These are phyloP conservation scores for Phymatotrichopsis omnivora DNA, from an alignment of 2,329 filamentous ascomycete species.

Conservation along the genomic window DNA sequence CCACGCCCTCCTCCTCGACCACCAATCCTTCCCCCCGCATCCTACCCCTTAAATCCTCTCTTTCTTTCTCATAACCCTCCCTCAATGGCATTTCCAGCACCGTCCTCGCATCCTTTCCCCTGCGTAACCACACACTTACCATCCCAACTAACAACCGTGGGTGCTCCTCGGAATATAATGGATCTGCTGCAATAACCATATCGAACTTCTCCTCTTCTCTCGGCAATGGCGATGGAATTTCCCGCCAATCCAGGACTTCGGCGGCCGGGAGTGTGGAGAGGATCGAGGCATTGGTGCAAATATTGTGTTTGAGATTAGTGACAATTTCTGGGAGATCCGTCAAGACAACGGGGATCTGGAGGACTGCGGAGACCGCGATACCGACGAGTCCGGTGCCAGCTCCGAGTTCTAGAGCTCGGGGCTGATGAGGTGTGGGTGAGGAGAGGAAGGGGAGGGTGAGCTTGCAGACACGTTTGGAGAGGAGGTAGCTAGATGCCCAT, in stretches of 20 bases:
- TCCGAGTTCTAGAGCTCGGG: conserved; percentile 59
- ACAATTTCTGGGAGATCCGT: conserved; percentile 81
- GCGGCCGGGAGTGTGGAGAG: conserved; percentile 46
- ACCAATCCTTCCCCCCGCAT: conserved; percentile 48
- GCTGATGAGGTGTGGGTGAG: background rate
- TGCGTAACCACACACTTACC: conserved; percentile 56
- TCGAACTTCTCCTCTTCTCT: conserved; percentile 43
- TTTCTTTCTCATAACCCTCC: conserved; percentile 54
- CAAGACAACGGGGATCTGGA: conserved; percentile 51
- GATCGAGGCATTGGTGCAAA: conserved; percentile 53
- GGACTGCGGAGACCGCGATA: conserved; percentile 66
- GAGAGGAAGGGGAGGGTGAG: conserved; percentile 36
- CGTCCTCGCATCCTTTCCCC: conserved; percentile 49
- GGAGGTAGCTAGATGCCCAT: conserved; percentile 82
- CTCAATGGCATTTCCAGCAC: conserved; percentile 74
- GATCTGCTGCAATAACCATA: conserved; percentile 75
- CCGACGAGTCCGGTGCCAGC: conserved; percentile 88
- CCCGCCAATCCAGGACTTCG: conserved; percentile 64
- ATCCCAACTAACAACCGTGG: conserved; percentile 62
- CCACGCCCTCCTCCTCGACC: conserved; percentile 50
- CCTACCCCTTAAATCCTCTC: conserved; percentile 49
- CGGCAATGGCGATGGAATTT: conserved; percentile 33
- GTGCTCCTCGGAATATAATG: conserved; percentile 77
- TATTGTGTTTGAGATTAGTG: conserved; percentile 67
- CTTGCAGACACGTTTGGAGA: conserved; percentile 59